These are phyloP conservation scores for Fragilaria crotonensis DNA, from an alignment of 108 stramenopile genomes.

Conservation along the genomic window DNA sequence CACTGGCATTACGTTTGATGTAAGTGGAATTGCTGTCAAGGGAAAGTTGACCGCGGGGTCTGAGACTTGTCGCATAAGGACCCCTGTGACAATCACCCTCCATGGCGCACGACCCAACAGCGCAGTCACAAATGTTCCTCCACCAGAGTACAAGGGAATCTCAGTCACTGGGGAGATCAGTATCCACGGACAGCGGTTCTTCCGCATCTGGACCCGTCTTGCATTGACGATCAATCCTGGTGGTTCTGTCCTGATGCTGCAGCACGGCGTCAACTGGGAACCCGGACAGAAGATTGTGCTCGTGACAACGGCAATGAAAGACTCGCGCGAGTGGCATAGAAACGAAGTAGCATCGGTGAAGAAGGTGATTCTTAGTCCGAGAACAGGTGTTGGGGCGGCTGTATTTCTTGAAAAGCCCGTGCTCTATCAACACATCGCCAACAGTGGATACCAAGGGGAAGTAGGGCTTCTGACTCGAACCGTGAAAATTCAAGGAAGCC, in stretches of 20 bases:
- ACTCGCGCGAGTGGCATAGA: constrained; percentile 14
- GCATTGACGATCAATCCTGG: constrained; percentile 16
- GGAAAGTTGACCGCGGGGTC: constrained; percentile 21
- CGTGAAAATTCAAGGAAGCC: constrained; percentile 30
- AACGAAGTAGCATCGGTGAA: constrained; percentile 24
- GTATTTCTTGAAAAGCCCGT: constrained; percentile 16
- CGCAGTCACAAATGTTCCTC: constrained; percentile 8
- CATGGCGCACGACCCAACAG: constrained; percentile 19
- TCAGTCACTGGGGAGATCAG: constrained; percentile 21
- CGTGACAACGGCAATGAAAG: constrained; percentile 20
- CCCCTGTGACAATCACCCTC: constrained; percentile 23
- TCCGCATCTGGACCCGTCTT: constrained; percentile 28
- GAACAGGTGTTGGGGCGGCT: constrained; percentile 9
- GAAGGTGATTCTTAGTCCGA: constrained; percentile 8
- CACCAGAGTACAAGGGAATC: constrained; percentile 27
- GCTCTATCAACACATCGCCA: constrained; percentile 27
- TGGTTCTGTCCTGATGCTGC: constrained; percentile 12
- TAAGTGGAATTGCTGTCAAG: constrained; percentile 14
- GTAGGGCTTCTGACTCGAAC: constrained; percentile 38
- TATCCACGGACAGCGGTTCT: constrained; percentile 25
- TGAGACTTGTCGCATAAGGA: constrained; percentile 14
- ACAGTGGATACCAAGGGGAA: constrained; percentile 35
- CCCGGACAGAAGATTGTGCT: constrained; percentile 26
- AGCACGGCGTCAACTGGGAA: constrained; percentile 34
- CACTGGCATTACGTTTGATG: constrained; percentile 11